Base-by-base conservation (phyloP, 2,329 filamentous ascomycete species). In the Penicillium capsulatum region DNA sequence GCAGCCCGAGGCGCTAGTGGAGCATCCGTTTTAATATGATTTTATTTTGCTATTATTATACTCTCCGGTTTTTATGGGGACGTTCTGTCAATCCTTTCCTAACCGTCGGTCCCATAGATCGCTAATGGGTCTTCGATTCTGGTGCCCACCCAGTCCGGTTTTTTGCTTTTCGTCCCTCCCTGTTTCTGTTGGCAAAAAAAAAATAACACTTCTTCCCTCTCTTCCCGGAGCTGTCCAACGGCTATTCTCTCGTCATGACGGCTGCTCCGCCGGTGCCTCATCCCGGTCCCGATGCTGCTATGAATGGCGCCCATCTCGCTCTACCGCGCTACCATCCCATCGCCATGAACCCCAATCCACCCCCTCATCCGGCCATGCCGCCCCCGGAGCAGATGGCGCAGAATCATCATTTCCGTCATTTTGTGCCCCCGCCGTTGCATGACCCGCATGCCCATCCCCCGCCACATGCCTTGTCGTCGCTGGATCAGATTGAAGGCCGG, bases 321-420 rank as follows among this genome's bases (percentile, higher is more conserved):
- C 51, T 65, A 9, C 61, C 63, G 31, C 63, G 64, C 30, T 66
- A 66, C 33, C 63, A 66, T 38, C 63, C 64, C 34, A 66, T 66
- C 50, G 63, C 64, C 38, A 66, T 66, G 54, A 66, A 66, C 35
- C 63, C 64, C 8, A 60, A 59, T 35, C 59, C 59, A 17, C 47
- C 54, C 27, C 51, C 62, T 27, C 59, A 61, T 38, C 59, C 57
- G 36, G 36, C 47, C 38, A 55, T 59, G 36, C 59, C 60, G 13
- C 50, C 50, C 13, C 60, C 59, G 26, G 58, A 64, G 6, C 53
- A 61, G 34, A 55, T 58, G 45, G 53, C 63, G 33, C 57, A 61
- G 27, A 57, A 52, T 38, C 60, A 59, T 38, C 61, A 57, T 44
- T 64, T 55, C 33, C 58, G 58, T 41, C 57, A 48, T 30, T 65